phyloP scores from a whole-genome alignment of 768 basidiomycete genomes.

The Mycena sanguinolenta region DNA sequence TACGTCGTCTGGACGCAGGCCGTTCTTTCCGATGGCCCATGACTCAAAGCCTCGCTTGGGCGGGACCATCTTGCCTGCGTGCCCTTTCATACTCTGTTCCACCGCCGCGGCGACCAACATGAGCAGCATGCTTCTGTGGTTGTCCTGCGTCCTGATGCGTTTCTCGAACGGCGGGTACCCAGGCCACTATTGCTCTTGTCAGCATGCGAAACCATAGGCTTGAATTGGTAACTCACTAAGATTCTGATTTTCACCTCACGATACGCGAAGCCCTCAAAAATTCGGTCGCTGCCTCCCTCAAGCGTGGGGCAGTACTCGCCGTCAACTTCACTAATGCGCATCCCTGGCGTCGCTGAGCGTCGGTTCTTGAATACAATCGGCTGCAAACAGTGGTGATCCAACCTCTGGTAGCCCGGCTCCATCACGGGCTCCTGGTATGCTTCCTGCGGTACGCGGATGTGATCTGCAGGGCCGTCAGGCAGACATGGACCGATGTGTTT shows the following conservation, averaged over 20 bases:
- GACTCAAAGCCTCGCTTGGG: constrained; percentile 53
- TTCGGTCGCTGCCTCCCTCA: constrained; percentile 35
- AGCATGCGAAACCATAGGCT: not conserved
- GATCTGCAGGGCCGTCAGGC: constrained; percentile 26
- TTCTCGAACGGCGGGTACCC: constrained; percentile 59
- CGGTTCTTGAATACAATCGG: constrained; percentile 24
- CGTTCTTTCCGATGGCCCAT: constrained; percentile 50
- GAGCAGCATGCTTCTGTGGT: constrained; percentile 47
- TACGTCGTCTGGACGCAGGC: constrained; percentile 49
- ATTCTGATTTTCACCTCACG: constrained; percentile 52
- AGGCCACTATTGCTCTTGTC: constrained; percentile 57
- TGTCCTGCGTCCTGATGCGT: constrained; percentile 51
- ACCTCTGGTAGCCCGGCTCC: constrained; percentile 21
- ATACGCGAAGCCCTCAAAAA: constrained; percentile 40
- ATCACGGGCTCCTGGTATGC: constrained; percentile 24
- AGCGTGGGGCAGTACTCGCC: constrained; percentile 15
- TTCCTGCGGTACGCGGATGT: constrained; percentile 30
- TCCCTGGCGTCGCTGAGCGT: constrained; percentile 15
- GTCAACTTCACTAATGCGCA: constrained; percentile 8
- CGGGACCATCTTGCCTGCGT: constrained; percentile 45
- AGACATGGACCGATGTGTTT: constrained; percentile 28
- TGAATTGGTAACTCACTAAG: constrained; percentile 42
- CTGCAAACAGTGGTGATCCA: constrained; percentile 29
- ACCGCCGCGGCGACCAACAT: constrained; percentile 47
- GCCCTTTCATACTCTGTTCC: constrained; percentile 44